Percentiles rank a stretch among this genome's conserved stretches.
Conservation (phyloP, 2,329 filamentous ascomycete genomes). For the Davidsoniella eucalypti region DNA sequence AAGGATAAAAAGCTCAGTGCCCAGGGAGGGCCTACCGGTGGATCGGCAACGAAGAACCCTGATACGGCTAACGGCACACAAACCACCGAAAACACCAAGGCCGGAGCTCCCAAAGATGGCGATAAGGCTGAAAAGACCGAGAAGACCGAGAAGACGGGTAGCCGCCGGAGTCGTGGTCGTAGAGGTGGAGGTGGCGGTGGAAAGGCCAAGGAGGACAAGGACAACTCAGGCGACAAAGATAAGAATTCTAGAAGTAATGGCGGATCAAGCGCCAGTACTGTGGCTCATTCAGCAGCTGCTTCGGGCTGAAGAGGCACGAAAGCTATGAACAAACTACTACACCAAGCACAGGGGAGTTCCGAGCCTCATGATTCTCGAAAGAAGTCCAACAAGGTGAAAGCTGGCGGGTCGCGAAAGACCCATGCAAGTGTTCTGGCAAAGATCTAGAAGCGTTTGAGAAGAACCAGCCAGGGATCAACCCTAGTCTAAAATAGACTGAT, state of each 20-base stretch:
- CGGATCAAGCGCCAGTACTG: conserved; percentile 3
- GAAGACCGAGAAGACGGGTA: conserved; percentile 16
- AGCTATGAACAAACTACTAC: too few species aligned
- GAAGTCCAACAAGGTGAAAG: too few species aligned
- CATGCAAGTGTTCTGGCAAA: neutral
- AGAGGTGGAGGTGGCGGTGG: conserved; percentile 16
- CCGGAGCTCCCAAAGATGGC: neutral
- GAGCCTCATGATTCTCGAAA: too few species aligned
- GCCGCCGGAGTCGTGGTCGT: conserved; percentile 15
- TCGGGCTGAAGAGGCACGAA: neutral
- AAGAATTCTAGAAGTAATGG: conserved; percentile 14
- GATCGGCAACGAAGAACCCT: conserved; percentile 12
- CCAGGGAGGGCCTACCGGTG: conserved; percentile 4
- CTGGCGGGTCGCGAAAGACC: too few species aligned
- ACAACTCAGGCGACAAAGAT: conserved; percentile 10
- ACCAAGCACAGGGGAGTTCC: too few species aligned
- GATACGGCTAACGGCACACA: neutral
- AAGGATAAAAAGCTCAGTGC: conserved; percentile 39
- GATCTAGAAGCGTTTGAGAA: neutral
- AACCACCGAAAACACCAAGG: neutral
- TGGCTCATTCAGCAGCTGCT: neutral
- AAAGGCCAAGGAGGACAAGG: conserved; percentile 1
- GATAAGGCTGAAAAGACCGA: conserved; percentile 13
- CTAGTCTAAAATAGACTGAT: neutral
- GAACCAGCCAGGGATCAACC: neutral